phyloP scores from a whole-genome alignment of 805 yeast species.

The Candida xyloterini region DNA sequence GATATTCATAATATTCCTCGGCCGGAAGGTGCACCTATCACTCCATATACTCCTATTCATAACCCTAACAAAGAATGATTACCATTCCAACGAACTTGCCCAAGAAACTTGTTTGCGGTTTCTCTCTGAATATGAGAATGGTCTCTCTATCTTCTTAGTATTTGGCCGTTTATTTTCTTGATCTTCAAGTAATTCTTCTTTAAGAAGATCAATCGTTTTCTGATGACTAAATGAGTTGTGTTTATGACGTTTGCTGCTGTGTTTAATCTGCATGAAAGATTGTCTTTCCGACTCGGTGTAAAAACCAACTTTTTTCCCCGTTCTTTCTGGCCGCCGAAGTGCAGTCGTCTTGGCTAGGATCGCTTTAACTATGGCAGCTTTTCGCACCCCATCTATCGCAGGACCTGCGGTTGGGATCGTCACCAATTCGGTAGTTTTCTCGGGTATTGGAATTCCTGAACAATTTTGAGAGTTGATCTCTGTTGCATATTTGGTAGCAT shows the following conservation, averaged over 20 bases:
- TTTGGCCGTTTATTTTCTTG: constrained; percentile 26
- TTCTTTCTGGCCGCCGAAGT: constrained; percentile 2
- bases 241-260: constrained; percentile 7
- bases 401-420: constrained; percentile 50
- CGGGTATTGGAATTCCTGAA: constrained; percentile 62
- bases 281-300: constrained; percentile 29
- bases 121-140: constrained; percentile 5
- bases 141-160: constrained; percentile 1
- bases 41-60: constrained; percentile 29
- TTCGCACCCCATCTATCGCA: constrained; percentile 28
- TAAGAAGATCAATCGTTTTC: constrained; percentile 6
- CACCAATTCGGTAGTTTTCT: constrained; percentile 52
- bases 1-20: constrained; percentile 31
- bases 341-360: constrained; percentile 24
- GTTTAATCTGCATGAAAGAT: constrained; percentile 20
- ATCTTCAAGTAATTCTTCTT: constrained; percentile 18
- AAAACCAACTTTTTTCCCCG: constrained; percentile 25
- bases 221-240: constrained; percentile 7
- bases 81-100: constrained; percentile 34
- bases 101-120: constrained; percentile 28
- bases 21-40: constrained; percentile 28
- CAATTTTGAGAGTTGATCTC: constrained; percentile 62
- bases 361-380: constrained; percentile 37
- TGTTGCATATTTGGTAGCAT: constrained; percentile 68
- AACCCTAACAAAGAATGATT: constrained; percentile 5